Evolutionary conservation across 768 basidiomycete species (phyloP), one percentile per base, ranked within the genome.

Genomic region (Nidularia pulvinata): DNA sequence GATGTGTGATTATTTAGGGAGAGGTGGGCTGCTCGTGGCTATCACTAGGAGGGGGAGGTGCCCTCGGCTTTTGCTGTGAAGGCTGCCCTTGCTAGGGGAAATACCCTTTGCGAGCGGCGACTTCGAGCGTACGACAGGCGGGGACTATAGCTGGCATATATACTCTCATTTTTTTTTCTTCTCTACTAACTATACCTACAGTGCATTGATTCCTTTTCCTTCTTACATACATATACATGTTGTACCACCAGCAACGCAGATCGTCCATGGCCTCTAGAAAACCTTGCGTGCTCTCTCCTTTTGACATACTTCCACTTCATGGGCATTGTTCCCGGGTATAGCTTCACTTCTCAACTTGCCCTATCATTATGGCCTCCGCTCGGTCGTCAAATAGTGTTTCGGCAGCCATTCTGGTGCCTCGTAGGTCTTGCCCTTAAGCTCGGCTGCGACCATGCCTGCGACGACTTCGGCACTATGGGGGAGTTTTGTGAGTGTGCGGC

Each of bases 1-100:
- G 82, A 62, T 95, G 94, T 74, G 80, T 94, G 46, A 75, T 94
- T 51, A 66, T 76, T 53, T 82, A 61, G 49, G 9, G 11, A 30
- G 10, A 4, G 13, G 14, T 47, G 13, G 6, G 11, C 1, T 47
- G 39, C 13, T 3, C 13, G 11, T 42, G 16, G 39, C 13, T 42
- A 11, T 11, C 13, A 13, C 13, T 19, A 13, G 39, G 39, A 19
- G 39, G 16, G 39, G 39, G 11, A 19, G 13, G 39, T 42, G 5
- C 39, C 39, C 13, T 42, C 3, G 16, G 16, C 11, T 19, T 42
- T 19, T 30, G 25, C 25, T 30, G 25, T 30, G 25, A 30, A 30
- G 25, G 25, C 25, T 30, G 25, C 25, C 25, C 4, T 30, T 30
- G 25, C 25, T 30, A 4, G 25, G 25, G 25, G 25, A 30, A 4